A percentile compares a stretch with the other conserved stretches of the same genome.
Conservation (phyloP, 2,329 filamentous ascomycete species). For the Tolypocladium pustulatum region DNA sequence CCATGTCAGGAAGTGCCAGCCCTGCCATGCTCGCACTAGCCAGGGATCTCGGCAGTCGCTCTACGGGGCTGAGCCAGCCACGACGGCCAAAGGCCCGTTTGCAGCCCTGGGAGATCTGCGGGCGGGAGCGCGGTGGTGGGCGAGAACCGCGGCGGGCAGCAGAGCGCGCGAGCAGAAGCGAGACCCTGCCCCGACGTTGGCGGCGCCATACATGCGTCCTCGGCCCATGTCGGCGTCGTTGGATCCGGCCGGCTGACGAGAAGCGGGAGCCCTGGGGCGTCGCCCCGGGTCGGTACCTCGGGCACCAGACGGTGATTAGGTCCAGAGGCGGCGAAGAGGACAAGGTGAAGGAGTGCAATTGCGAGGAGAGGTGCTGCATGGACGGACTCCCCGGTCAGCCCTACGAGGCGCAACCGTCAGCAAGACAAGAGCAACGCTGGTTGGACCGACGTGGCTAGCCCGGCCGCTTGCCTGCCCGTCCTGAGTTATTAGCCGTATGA, state of each 20-base stretch:
- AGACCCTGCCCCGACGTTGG: not conserved
- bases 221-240: not conserved
- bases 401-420: conserved; percentile 4
- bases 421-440: not conserved
- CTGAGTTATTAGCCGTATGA: not conserved
- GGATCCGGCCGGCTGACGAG: not conserved
- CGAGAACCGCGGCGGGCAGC: not conserved
- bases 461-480: not conserved
- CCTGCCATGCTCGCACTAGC: not conserved
- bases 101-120: not conserved
- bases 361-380: not conserved
- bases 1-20: not conserved
- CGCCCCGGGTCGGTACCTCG: not conserved
- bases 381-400: conserved; percentile 3
- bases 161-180: too few relatives aligned
- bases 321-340: not conserved
- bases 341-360: not conserved
- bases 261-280: not conserved
- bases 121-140: not conserved
- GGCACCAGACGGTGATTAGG: not conserved
- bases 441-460: not conserved
- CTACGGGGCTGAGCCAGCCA: not conserved
- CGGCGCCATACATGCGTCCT: not conserved
- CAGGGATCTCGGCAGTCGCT: not conserved
- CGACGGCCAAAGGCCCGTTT: not conserved